Percentiles rank a stretch among this genome's conserved stretches.
Conservation (phyloP, 164 flowering plant genomes). For the Platanus orientalis region DNA sequence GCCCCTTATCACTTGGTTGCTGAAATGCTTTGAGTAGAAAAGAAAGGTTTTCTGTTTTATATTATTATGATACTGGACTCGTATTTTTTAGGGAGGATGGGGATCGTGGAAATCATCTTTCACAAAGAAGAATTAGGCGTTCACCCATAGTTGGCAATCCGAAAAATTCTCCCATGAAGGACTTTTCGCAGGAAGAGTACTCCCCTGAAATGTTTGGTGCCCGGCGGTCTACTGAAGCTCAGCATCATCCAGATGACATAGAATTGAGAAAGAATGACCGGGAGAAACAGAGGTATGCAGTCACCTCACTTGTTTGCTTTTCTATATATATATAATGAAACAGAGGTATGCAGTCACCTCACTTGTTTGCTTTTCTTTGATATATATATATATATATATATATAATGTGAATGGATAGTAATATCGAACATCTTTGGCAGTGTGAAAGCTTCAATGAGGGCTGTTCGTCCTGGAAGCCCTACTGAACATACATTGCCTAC, state of each 20-base stretch:
- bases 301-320: neutral
- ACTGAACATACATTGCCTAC: slow-evolving; percentile 21
- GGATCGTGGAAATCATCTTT: slow-evolving; percentile 20
- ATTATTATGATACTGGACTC: slow-evolving; percentile 3
- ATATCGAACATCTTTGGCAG: slow-evolving; percentile 32
- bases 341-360: slow-evolving; percentile 29
- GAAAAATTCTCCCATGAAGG: slow-evolving; percentile 20
- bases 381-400: no score
- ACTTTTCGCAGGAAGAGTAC: slow-evolving; percentile 14
- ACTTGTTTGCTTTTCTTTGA: neutral
- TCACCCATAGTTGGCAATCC: slow-evolving; percentile 19
- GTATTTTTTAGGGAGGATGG: slow-evolving; percentile 25
- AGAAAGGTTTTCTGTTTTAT: no score
- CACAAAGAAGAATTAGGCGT: slow-evolving; percentile 17
- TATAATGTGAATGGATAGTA: neutral
- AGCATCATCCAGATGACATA: slow-evolving; percentile 9
- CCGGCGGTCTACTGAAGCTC: slow-evolving; percentile 15
- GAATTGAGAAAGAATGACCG: slow-evolving; percentile 32
- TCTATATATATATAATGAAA: no score
- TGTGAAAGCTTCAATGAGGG: slow-evolving; percentile 29
- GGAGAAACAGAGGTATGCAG: slow-evolving; percentile 35
- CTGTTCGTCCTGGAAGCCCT: slow-evolving; percentile 19
- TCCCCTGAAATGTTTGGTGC: slow-evolving; percentile 24
- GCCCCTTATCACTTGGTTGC: no score
- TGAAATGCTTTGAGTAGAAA: no score